Conservation (phyloP, 1,284 basidiomycete species). For the Xerocomus nothofagi region DNA sequence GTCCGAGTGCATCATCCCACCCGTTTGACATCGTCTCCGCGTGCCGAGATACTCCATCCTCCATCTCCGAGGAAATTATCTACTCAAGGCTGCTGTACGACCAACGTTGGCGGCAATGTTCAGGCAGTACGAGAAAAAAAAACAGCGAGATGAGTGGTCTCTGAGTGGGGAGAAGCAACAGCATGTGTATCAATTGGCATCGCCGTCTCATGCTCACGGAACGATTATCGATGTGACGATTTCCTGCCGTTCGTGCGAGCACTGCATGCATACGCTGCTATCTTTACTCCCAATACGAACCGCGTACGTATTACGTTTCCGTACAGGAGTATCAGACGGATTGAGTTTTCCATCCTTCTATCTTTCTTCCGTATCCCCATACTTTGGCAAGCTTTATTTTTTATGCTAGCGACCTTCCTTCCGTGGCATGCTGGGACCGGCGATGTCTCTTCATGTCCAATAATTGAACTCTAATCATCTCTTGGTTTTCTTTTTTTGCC, state of each 20-base stretch:
- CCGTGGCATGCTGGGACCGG: constrained; percentile 13
- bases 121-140: constrained; percentile 18
- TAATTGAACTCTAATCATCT: constrained; percentile 28
- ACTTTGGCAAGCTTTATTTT: constrained; percentile 22
- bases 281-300: constrained; percentile 25
- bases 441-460: constrained; percentile 25
- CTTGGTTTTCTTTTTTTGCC: constrained; percentile 5
- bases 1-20: constrained; percentile 7
- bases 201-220: constrained; percentile 16
- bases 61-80: constrained; percentile 28
- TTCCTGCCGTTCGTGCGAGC: constrained; percentile 13
- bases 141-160: constrained; percentile 27
- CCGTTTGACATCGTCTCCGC: constrained; percentile 2
- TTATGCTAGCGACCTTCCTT: constrained; percentile 13
- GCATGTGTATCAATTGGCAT: constrained; percentile 32
- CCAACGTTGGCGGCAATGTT: constrained; percentile 7
- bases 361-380: constrained; percentile 4
- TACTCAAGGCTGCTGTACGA: background rate
- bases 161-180: constrained; percentile 32
- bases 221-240: constrained; percentile 19
- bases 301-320: constrained; percentile 25
- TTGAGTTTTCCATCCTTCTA: constrained; percentile 15
- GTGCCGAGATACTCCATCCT: background rate
- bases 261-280: constrained; percentile 25
- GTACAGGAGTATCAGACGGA: constrained; percentile 15